Evolutionary conservation across 306 rosid genomes (phyloP).

Genomic region (Neltuma alba): DNA sequence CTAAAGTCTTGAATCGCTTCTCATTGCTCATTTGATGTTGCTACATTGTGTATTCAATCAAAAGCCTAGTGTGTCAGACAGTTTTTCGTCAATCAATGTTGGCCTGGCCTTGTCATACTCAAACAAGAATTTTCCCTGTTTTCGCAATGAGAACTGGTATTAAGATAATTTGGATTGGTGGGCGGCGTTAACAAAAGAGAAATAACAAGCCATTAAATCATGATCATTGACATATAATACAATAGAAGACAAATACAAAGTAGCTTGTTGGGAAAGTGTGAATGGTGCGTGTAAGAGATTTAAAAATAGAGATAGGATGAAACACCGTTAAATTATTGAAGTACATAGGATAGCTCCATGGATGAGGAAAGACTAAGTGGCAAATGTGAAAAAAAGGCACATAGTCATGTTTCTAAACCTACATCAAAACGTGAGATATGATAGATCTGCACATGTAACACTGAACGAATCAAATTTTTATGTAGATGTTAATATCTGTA

Average conservation of each 20-base stretch:
- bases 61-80: conserved; percentile 1
- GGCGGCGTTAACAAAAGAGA: not conserved
- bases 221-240: not conserved
- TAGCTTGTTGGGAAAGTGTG: not conserved
- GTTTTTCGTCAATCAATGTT: not conserved
- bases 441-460: conserved; percentile 4
- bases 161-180: not conserved
- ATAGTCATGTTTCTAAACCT: not conserved
- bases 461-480: conserved; percentile 1
- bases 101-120: not conserved
- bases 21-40: not conserved
- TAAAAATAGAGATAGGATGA: not conserved
- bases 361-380: not conserved
- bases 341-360: conserved; percentile 13
- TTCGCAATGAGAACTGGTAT: not conserved
- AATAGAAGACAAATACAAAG: not conserved
- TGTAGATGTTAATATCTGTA: not conserved
- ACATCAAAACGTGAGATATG: not conserved
- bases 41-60: not conserved
- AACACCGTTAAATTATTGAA: conserved; percentile 1
- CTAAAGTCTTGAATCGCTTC: not conserved
- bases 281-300: conserved; percentile 3
- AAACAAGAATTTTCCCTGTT: not conserved
- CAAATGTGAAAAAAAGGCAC: conserved; percentile 20
- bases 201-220: not conserved